Conservation (phyloP, 108 stramenopile genomes). For the Chaetoceros tenuissimus region DNA sequence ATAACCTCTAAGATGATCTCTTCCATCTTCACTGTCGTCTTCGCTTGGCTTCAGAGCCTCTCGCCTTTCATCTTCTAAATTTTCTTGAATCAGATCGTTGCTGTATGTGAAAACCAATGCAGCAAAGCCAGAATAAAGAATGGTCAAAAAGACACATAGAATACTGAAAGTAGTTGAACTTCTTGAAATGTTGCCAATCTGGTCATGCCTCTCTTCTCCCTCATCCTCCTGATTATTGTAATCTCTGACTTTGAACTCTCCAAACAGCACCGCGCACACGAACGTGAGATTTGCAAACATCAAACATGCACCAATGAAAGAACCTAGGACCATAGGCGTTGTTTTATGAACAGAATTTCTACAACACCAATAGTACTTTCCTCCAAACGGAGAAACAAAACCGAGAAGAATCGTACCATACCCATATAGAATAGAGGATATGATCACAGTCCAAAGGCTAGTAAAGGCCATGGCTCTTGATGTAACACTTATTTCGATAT, state of each 20-base stretch:
- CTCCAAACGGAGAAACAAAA: constrained; percentile 56
- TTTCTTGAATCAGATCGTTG: constrained; percentile 50
- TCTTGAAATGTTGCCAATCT: constrained; percentile 35
- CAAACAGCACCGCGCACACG: constrained; percentile 66
- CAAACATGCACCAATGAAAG: constrained; percentile 71
- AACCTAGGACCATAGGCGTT: constrained; percentile 69
- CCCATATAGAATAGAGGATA: constrained; percentile 51
- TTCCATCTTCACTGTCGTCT: not conserved
- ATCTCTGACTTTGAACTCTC: constrained; percentile 79
- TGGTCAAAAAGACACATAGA: constrained; percentile 77
- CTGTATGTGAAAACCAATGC: constrained; percentile 46
- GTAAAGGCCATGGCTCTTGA: constrained; percentile 75
- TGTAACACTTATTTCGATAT: constrained; percentile 20
- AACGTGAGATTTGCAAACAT: constrained; percentile 84
- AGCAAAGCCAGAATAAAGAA: constrained; percentile 68
- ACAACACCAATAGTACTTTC: constrained; percentile 74
- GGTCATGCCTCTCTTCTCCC: constrained; percentile 14
- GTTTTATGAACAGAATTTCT: constrained; percentile 60
- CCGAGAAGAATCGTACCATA: constrained; percentile 79
- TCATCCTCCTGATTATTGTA: constrained; percentile 54
- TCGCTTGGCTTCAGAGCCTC: constrained; percentile 19
- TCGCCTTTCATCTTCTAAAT: constrained; percentile 43
- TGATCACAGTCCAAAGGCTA: constrained; percentile 71
- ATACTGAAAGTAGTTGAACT: constrained; percentile 50
- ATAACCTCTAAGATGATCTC: not conserved